phyloP scores from a whole-genome alignment of 202 grass and related monocot genomes.

The Carex sylvatica region DNA sequence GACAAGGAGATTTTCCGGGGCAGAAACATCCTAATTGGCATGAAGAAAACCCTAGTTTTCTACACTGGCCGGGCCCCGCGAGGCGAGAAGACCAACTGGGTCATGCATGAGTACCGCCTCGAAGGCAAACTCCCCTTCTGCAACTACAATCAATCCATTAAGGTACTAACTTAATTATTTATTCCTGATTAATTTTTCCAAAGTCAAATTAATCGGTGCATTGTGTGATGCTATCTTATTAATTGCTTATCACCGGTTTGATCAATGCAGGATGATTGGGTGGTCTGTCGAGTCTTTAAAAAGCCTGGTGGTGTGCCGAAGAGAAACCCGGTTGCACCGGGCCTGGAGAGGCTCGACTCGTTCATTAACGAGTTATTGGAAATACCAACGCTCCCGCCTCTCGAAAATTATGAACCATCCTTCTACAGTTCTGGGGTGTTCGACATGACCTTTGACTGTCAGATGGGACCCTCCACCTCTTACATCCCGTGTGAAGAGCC shows the following conservation, averaged over 20 bases:
- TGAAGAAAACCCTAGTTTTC: conserved; percentile 96
- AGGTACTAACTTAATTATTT: conserved; percentile 9
- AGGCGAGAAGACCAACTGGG: conserved; percentile 78
- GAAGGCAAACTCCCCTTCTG: conserved; percentile 26
- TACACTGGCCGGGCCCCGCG: conserved; percentile 62
- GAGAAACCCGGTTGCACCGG: background rate
- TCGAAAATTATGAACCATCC: conserved; percentile 30
- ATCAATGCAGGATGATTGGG: conserved; percentile 60
- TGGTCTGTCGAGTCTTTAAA: conserved; percentile 59
- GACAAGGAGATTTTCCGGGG: conserved; percentile 56
- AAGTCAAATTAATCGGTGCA: background rate
- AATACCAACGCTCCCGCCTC: conserved; percentile 35
- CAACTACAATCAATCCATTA: conserved; percentile 9
- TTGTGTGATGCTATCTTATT: background rate
- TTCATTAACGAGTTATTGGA: conserved; percentile 26
- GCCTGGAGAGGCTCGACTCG: background rate
- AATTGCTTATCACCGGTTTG: background rate
- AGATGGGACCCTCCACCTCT: background rate
- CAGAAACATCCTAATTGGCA: conserved; percentile 32
- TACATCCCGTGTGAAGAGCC: background rate
- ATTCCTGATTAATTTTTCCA: background rate
- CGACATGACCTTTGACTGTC: background rate
- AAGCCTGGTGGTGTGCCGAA: conserved; percentile 50
- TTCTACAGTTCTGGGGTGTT: background rate
- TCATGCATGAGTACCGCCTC: conserved; percentile 88